Conservation (phyloP, 225 moss, liverwort and hornwort genomes). For the Marchantia paleacea region DNA sequence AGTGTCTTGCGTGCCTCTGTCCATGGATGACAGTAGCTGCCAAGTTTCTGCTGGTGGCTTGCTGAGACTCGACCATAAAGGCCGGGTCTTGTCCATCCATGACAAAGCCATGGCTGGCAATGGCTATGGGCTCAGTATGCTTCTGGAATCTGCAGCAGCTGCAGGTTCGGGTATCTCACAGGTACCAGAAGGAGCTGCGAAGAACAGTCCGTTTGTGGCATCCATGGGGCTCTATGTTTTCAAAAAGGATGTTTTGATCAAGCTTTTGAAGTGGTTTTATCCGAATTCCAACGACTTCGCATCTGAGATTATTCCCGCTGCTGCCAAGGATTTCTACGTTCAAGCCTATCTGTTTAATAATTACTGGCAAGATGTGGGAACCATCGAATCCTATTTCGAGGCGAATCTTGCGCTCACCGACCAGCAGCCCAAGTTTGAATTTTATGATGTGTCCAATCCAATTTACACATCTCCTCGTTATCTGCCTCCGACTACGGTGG, state of each 20-base stretch:
- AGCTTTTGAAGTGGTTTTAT: conserved; percentile 43
- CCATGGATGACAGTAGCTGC: not conserved
- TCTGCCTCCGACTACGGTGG: conserved; percentile 64
- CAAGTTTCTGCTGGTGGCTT: not conserved
- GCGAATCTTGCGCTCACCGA: conserved; percentile 62
- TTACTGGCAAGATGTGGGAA: conserved; percentile 70
- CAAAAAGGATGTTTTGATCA: conserved; percentile 29
- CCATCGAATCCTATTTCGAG: conserved; percentile 65
- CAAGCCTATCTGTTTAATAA: conserved; percentile 67
- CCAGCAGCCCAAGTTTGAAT: conserved; percentile 55
- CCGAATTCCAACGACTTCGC: conserved; percentile 67
- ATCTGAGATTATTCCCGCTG: conserved; percentile 63
- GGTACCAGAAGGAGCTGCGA: not conserved
- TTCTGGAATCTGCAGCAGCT: not conserved
- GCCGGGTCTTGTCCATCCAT: not conserved
- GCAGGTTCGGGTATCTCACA: not conserved
- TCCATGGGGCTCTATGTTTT: conserved; percentile 37
- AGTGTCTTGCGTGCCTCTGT: conserved; percentile 14
- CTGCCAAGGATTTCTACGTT: conserved; percentile 62
- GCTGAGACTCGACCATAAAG: conserved; percentile 1
- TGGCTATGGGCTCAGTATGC: not conserved
- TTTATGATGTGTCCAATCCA: conserved; percentile 57
- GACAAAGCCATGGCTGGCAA: not conserved
- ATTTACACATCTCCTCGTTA: conserved; percentile 69
- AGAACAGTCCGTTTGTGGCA: not conserved